Base-by-base conservation (phyloP, 306 rosid species). In the Echinosophora koreensis region DNA sequence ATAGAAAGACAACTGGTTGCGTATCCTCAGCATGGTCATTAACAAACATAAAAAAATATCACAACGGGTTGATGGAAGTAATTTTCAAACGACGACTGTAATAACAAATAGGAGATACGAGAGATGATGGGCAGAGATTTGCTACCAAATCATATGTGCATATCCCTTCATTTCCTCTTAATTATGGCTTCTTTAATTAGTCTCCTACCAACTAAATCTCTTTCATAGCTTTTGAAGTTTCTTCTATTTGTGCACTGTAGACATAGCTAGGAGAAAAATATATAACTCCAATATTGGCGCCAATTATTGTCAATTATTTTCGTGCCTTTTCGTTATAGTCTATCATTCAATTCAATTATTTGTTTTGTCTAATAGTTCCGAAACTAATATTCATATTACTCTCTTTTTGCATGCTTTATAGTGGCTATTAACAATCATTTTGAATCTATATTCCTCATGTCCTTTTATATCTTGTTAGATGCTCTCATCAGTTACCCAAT, bases 301-400 rank as follows among this genome's bases (percentile, higher is more conserved):
- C 81, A 79, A 77, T 87, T 86, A 84, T 87, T 82, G 77, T 77
- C 84, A 78, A 80, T 82, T 65, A 82, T 87, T 86, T 76, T 62
- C 66, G 32, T 71, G 75, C 79, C 66, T 72, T 77, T 80, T 49
- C 55, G 39, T 47, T 84, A 78, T 57, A n/a, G 22, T 84, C 77
- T 76, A 86, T 89, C 74, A 77, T 82, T 79, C 74, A 84, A 78
- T 69, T 86, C 82, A 79, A 79, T 86, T 78, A 78, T 83, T 86
- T 73, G 64, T 58, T 61, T 82, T 78, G 44, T 51, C 80, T 68
- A 79, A 82, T 82, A 85, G 60, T 66, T 82, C 86, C 86, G 71
- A 83, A 86, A 79, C 75, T 79, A 70, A 30, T 65, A 84, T 83
- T 79, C 72, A 62, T 54, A 32, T 56, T 49, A 59, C 63, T 52